Percentiles rank a stretch among this genome's conserved stretches.
Conservation (phyloP, 225 moss, liverwort and hornwort genomes). For the Takakia lepidozioides region DNA sequence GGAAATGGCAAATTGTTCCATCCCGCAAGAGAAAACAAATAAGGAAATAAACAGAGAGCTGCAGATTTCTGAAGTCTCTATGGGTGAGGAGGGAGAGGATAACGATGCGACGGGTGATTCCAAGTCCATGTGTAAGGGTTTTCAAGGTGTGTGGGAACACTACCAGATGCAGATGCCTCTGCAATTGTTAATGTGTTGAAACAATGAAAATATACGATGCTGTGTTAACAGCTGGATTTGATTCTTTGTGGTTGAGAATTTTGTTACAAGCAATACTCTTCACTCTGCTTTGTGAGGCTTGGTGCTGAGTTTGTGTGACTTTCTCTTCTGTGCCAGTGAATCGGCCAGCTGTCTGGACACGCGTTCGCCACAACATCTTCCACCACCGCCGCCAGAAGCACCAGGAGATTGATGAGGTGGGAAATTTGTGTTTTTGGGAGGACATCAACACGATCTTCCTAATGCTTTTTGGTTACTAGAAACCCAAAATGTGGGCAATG, state of each 20-base stretch:
- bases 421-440: too few relatives aligned
- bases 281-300: too few relatives aligned
- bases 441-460: too few relatives aligned
- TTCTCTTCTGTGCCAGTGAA: conserved; percentile 34
- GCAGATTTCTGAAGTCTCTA: conserved; percentile 77
- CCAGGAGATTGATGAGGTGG: conserved; percentile 76
- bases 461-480: too few relatives aligned
- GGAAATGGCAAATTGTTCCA: conserved; percentile 57
- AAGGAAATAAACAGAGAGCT: conserved; percentile 84
- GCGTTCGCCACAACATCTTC: conserved; percentile 70
- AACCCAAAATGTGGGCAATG: too few relatives aligned
- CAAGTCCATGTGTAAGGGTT: conserved; percentile 47
- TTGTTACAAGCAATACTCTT: too few relatives aligned
- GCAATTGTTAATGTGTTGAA: too few relatives aligned
- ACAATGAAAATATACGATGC: too few relatives aligned
- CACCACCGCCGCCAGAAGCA: conserved; percentile 69
- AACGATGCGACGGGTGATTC: conserved; percentile 72
- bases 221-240: too few relatives aligned
- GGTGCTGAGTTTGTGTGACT: too few relatives aligned
- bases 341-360: conserved; percentile 73
- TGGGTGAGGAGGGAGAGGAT: conserved; percentile 73
- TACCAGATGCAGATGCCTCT: too few relatives aligned
- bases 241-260: too few relatives aligned
- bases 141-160: conserved; percentile 22
- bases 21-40: conserved; percentile 84